phyloP scores from a whole-genome alignment of 2,329 filamentous ascomycete genomes.

The Dothideomycetes sp. region DNA sequence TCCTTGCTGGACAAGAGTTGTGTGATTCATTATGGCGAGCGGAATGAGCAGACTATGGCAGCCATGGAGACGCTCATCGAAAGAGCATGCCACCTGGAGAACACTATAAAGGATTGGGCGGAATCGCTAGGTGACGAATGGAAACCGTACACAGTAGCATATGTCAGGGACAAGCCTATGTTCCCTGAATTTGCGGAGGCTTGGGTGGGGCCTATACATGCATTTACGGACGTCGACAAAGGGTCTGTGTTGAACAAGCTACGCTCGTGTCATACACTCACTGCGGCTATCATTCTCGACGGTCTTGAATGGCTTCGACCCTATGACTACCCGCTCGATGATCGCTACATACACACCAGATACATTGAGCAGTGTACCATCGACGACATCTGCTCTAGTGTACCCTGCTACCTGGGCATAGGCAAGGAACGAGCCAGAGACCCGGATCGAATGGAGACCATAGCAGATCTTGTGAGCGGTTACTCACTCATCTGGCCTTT shows the following conservation, averaged over 20 bases:
- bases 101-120: constrained; percentile 8
- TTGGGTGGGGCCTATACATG: constrained; percentile 11
- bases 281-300: constrained; percentile 1
- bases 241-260: constrained; percentile 10
- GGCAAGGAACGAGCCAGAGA: not conserved
- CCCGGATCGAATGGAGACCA: constrained; percentile 10
- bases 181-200: not conserved
- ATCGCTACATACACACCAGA: constrained; percentile 6
- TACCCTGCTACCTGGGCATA: constrained; percentile 8
- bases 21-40: not conserved
- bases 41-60: not conserved
- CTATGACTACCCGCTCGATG: constrained; percentile 4
- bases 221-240: constrained; percentile 3
- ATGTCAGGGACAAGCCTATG: constrained; percentile 5
- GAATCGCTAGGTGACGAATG: constrained; percentile 6
- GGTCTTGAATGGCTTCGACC: constrained; percentile 8
- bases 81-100: constrained; percentile 6
- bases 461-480: constrained; percentile 9
- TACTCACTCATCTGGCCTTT: constrained; percentile 12
- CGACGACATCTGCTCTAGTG: constrained; percentile 13
- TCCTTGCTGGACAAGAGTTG: not conserved
- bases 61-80: constrained; percentile 5
- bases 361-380: constrained; percentile 10
- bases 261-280: constrained; percentile 5
- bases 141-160: constrained; percentile 6